A percentile compares a stretch with the other conserved stretches of the same genome.
Evolutionary conservation across 164 flowering plant species (phyloP).

Genomic region (Kingdonia uniflora): DNA sequence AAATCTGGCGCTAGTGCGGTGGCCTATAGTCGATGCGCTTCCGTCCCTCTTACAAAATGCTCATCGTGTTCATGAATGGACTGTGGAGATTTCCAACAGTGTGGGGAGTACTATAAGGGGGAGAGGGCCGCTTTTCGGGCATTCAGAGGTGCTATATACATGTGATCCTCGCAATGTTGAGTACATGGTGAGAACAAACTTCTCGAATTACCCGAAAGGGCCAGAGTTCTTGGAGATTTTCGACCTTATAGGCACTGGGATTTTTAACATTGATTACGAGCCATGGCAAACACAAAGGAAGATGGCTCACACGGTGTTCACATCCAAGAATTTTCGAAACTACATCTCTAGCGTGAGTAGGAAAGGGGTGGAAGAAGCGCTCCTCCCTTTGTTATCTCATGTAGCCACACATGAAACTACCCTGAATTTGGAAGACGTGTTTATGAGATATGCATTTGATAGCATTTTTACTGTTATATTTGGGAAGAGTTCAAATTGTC

Average conservation of each 20-base stretch:
- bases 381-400: constrained; percentile 5
- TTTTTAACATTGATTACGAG: constrained; percentile 6
- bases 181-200: constrained; percentile 10
- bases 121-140: constrained; percentile 3
- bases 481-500: neutral
- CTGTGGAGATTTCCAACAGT: constrained; percentile 4
- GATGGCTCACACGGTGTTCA: neutral
- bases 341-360: neutral
- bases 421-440: constrained; percentile 7
- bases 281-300: constrained; percentile 7
- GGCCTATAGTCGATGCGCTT: constrained; percentile 3
- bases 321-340: constrained; percentile 1
- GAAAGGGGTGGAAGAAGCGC: neutral
- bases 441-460: constrained; percentile 6
- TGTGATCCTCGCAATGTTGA: constrained; percentile 4
- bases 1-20: neutral
- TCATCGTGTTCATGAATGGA: constrained; percentile 9
- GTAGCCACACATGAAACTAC: neutral
- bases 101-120: neutral
- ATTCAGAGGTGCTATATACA: neutral
- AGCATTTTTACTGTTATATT: constrained; percentile 1
- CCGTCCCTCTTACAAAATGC: constrained; percentile 6
- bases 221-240: constrained; percentile 3
- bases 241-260: constrained; percentile 3
- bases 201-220: constrained; percentile 8